phyloP scores from a whole-genome alignment of 345 rosid genomes.

The Boechera retrofracta region DNA sequence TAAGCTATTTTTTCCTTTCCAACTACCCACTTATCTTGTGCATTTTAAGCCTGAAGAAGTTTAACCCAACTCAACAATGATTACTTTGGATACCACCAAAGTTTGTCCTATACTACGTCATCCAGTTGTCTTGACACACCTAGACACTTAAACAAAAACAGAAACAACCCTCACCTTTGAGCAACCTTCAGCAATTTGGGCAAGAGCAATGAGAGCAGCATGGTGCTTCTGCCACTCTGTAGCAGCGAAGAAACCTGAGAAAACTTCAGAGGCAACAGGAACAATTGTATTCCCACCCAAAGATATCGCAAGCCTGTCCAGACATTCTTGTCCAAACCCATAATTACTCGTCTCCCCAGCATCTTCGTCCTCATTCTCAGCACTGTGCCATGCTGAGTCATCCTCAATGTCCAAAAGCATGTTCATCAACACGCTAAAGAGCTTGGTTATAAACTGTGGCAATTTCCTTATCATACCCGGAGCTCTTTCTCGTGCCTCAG shows the following conservation, averaged over 20 bases:
- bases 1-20: not conserved
- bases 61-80: not conserved
- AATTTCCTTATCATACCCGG: conserved; percentile 82
- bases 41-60: not conserved
- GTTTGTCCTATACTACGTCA: not conserved
- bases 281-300: conserved; percentile 72
- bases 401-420: conserved; percentile 70
- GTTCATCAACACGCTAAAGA: conserved; percentile 61
- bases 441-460: conserved; percentile 69
- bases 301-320: conserved; percentile 66
- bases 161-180: conserved; percentile 55
- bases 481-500: conserved; percentile 77
- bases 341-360: conserved; percentile 72
- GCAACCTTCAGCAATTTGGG: conserved; percentile 82
- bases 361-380: conserved; percentile 66
- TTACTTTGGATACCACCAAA: not conserved
- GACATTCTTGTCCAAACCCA: conserved; percentile 72
- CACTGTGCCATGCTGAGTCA: conserved; percentile 69
- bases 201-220: conserved; percentile 70
- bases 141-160: not conserved
- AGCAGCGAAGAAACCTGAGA: conserved; percentile 59
- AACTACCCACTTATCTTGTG: not conserved
- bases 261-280: conserved; percentile 68
- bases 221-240: conserved; percentile 76
- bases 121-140: not conserved